Percentiles rank a stretch among this genome's conserved stretches.
phyloP scores from a whole-genome alignment of 2,329 filamentous ascomycete species.

The Xylaria sp. region DNA sequence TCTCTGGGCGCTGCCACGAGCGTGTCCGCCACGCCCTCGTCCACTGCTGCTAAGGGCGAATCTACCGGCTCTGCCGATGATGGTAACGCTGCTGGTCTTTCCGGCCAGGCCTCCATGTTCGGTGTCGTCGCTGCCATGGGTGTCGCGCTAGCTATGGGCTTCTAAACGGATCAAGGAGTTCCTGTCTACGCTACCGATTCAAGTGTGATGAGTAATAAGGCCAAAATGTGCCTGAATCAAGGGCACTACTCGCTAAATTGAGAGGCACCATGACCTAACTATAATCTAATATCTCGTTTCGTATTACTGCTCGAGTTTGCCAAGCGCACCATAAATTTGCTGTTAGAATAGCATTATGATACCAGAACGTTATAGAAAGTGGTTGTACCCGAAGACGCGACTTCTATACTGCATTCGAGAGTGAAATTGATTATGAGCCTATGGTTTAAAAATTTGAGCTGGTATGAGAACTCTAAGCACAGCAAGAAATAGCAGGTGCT shows the following conservation, averaged over 20 bases:
- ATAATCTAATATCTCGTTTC: conserved; percentile 26
- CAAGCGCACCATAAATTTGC: conserved; percentile 11
- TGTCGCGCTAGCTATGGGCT: conserved; percentile 42
- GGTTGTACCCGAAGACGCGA: neutral
- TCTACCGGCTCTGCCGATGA: conserved; percentile 17
- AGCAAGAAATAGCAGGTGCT: neutral
- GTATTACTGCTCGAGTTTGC: conserved; percentile 18
- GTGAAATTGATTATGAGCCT: neutral
- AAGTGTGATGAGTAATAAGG: neutral
- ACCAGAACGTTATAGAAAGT: conserved; percentile 13
- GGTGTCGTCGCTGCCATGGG: conserved; percentile 45
- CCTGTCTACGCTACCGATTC: neutral
- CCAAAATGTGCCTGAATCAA: neutral
- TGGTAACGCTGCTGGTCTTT: conserved; percentile 32
- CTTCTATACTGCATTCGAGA: neutral
- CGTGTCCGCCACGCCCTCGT: conserved; percentile 16
- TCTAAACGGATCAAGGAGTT: conserved; percentile 28
- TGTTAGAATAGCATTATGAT: conserved; percentile 24
- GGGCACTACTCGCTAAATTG: neutral
- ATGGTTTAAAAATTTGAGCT: neutral
- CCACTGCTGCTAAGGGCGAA: conserved; percentile 7
- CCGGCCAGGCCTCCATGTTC: conserved; percentile 41
- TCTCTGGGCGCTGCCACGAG: conserved; percentile 17
- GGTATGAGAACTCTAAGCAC: neutral
- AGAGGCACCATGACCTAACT: neutral